phyloP scores from a whole-genome alignment of 805 yeast species.

The Yamadazyma phyllophila region DNA sequence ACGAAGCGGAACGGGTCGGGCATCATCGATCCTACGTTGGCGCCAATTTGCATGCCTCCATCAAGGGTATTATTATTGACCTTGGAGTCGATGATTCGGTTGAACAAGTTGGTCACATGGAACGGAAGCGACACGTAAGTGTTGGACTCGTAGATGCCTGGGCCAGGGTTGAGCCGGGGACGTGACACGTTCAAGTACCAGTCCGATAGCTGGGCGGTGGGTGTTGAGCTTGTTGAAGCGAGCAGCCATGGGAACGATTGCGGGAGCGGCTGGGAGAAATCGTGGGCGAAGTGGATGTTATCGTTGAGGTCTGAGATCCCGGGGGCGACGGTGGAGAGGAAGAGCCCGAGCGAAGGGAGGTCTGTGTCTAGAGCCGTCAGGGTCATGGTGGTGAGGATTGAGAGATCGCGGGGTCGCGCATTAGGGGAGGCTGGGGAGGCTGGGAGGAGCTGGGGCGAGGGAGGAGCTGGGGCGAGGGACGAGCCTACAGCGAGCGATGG shows the following conservation, averaged over 20 bases:
- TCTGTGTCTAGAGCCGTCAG: conserved; percentile 19
- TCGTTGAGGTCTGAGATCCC: conserved; percentile 30
- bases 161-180: conserved; percentile 29
- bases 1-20: conserved; percentile 54
- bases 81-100: conserved; percentile 30
- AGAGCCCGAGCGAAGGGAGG: conserved; percentile 28
- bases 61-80: conserved; percentile 35
- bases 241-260: conserved; percentile 25
- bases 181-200: conserved; percentile 37
- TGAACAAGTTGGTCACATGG: conserved; percentile 44
- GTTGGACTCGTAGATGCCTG: conserved; percentile 39
- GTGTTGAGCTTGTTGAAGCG: conserved; percentile 13
- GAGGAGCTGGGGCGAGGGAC: background rate
- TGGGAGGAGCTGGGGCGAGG: background rate
- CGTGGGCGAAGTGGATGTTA: conserved; percentile 31
- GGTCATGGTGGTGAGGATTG: conserved; percentile 18
- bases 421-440: background rate
- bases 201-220: conserved; percentile 18
- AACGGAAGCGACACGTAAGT: conserved; percentile 54
- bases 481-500: too few species aligned
- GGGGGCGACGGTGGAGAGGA: conserved; percentile 37
- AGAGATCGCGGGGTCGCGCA: background rate
- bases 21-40: conserved; percentile 49
- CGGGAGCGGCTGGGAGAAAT: conserved; percentile 3
- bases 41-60: conserved; percentile 50